Conservation (phyloP, 345 rosid species). For the Aegle marmelos region DNA sequence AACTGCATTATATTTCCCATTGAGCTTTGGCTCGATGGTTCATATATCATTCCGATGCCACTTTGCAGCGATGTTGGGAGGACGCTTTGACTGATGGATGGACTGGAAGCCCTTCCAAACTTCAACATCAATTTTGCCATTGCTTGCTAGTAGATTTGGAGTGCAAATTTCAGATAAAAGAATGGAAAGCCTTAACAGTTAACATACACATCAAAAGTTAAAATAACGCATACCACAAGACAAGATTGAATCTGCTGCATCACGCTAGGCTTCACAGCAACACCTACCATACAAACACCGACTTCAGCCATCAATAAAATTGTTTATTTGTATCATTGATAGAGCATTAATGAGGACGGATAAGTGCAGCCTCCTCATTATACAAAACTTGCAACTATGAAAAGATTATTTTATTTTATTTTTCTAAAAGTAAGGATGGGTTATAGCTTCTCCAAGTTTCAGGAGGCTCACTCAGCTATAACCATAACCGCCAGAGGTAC, state of each 20-base stretch:
- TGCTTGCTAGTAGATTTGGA: conserved; percentile 41
- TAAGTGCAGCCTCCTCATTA: neutral
- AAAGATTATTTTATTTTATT: neutral
- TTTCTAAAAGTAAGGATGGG: no score
- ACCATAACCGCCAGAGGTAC: neutral
- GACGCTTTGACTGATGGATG: conserved; percentile 35
- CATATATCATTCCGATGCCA: conserved; percentile 29
- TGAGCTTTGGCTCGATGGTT: conserved; percentile 37
- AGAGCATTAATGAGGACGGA: neutral
- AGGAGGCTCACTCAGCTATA: neutral
- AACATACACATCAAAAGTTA: neutral
- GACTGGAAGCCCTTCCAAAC: conserved; percentile 49
- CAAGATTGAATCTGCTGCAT: conserved; percentile 63
- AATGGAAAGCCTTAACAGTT: conserved; percentile 9
- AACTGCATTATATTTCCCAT: conserved; percentile 37
- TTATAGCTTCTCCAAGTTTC: neutral
- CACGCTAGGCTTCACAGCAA: conserved; percentile 84
- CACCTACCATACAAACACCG: conserved; percentile 44
- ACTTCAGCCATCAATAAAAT: neutral
- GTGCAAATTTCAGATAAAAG: conserved; percentile 26
- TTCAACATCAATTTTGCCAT: conserved; percentile 58
- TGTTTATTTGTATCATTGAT: neutral
- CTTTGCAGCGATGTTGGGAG: conserved; percentile 44
- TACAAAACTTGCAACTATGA: neutral
- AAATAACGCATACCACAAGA: conserved; percentile 42